A percentile compares a stretch with the other conserved stretches of the same genome.
Conservation (phyloP, 2,329 filamentous ascomycete species). For the Aspergillus spinulosporus region DNA sequence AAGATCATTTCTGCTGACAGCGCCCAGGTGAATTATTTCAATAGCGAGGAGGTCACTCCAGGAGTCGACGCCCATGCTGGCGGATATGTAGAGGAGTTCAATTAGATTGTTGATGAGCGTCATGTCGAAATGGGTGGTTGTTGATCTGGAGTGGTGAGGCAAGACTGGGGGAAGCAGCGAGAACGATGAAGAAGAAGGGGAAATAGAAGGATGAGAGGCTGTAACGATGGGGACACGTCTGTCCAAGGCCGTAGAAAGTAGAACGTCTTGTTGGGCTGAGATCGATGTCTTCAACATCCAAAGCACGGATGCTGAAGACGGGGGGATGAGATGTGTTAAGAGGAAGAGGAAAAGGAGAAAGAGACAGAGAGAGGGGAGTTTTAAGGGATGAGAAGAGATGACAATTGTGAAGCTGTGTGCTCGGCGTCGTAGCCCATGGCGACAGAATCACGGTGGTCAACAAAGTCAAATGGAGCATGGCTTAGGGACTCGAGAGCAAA, state of each 20-base stretch:
- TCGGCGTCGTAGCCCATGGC: background rate
- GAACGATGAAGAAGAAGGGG: too few relatives aligned
- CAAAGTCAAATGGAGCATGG: background rate
- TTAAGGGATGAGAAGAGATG: background rate
- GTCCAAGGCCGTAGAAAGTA: background rate
- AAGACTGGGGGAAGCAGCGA: too few relatives aligned
- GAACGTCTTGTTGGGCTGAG: background rate
- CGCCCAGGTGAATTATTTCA: background rate
- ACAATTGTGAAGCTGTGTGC: slow-evolving; percentile 5
- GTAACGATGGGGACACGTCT: background rate
- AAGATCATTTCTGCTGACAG: background rate
- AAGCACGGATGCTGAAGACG: too few relatives aligned
- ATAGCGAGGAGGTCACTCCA: background rate
- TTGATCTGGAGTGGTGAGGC: background rate
- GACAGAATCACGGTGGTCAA: background rate
- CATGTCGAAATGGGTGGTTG: background rate
- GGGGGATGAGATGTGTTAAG: background rate
- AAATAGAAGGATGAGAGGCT: too few relatives aligned
- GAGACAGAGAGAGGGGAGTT: background rate
- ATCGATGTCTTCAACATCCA: background rate
- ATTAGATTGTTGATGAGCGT: background rate
- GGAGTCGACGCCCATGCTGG: background rate
- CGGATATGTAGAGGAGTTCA: background rate
- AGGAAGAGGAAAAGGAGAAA: slow-evolving; percentile 6
- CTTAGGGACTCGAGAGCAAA: background rate